A percentile compares a stretch with the other conserved stretches of the same genome.
Conservation (phyloP, 352 stramenopile genomes). For the Phytophthora tentaculata region DNA sequence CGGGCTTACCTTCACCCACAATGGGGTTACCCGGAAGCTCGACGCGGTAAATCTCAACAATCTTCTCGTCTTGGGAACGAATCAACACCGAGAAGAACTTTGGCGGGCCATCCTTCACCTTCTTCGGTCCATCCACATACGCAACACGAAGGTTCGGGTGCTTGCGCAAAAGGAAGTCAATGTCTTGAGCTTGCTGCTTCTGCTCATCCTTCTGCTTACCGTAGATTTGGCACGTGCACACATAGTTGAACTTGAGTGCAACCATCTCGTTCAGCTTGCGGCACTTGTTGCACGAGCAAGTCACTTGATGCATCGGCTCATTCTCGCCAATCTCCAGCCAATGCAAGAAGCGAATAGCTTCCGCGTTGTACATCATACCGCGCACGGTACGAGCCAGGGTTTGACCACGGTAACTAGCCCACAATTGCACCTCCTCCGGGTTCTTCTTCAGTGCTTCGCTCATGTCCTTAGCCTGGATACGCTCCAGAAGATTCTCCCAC, state of each 20-base stretch:
- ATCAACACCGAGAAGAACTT: slow-evolving; percentile 88
- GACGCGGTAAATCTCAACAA: slow-evolving; percentile 81
- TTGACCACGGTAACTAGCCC: slow-evolving; percentile 83
- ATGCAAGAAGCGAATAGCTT: slow-evolving; percentile 82
- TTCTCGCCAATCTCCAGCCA: slow-evolving; percentile 90
- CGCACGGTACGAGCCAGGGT: slow-evolving; percentile 79
- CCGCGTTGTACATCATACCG: slow-evolving; percentile 89
- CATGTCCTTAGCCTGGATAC: slow-evolving; percentile 79
- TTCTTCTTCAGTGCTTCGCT: slow-evolving; percentile 83
- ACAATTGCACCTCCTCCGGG: slow-evolving; percentile 80
- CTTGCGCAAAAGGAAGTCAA: slow-evolving; percentile 80
- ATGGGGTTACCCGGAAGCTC: slow-evolving; percentile 82
- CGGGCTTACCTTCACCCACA: slow-evolving; percentile 84
- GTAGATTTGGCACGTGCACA: slow-evolving; percentile 90
- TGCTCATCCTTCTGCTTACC: slow-evolving; percentile 87
- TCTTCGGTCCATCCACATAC: slow-evolving; percentile 87
- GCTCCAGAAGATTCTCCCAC: slow-evolving; percentile 83
- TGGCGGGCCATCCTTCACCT: slow-evolving; percentile 81
- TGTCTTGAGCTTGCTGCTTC: slow-evolving; percentile 77
- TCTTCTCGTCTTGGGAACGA: slow-evolving; percentile 66
- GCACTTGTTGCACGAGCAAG: slow-evolving; percentile 85
- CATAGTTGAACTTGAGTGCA: slow-evolving; percentile 86
- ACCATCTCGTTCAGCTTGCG: slow-evolving; percentile 84
- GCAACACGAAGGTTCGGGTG: slow-evolving; percentile 73
- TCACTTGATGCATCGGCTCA: slow-evolving; percentile 76